Conservation (phyloP, 1,284 basidiomycete genomes). For the Cutaneotrichosporon dermatis region DNA sequence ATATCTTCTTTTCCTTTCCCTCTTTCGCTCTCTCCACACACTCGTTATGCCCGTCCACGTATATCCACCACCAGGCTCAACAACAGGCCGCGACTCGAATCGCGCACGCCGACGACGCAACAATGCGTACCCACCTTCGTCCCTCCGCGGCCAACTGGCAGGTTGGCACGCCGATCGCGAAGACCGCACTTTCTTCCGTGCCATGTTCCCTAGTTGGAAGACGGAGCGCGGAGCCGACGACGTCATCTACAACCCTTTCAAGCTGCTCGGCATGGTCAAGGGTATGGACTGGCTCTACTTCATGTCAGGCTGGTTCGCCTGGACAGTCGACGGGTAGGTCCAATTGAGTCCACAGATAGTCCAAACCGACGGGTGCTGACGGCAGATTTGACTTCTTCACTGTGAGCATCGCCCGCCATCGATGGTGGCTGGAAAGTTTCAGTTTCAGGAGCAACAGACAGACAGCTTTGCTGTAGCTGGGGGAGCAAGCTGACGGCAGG, state of each 20-base stretch:
- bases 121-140: conserved; percentile 9
- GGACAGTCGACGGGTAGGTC: conserved; percentile 49
- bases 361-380: not conserved
- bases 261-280: conserved; percentile 47
- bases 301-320: conserved; percentile 57
- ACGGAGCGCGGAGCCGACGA: conserved; percentile 6
- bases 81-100: not conserved
- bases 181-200: conserved; percentile 23
- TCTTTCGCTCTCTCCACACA: not conserved
- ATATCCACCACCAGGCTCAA: not conserved
- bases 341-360: not conserved
- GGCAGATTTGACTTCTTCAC: conserved; percentile 7
- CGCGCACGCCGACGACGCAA: not conserved
- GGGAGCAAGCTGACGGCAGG: not conserved
- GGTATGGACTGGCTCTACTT: conserved; percentile 55
- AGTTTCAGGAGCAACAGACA: too few relatives aligned
- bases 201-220: conserved; percentile 30
- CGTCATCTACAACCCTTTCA: conserved; percentile 44
- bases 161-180: conserved; percentile 39
- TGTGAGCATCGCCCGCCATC: not conserved
- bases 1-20: not conserved
- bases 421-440: not conserved
- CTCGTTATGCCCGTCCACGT: conserved; percentile 2
- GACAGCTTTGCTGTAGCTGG: too few relatives aligned
- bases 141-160: conserved; percentile 29